phyloP scores from a whole-genome alignment of 2,329 filamentous ascomycete species.

The Drechslerella coelobrocha region DNA sequence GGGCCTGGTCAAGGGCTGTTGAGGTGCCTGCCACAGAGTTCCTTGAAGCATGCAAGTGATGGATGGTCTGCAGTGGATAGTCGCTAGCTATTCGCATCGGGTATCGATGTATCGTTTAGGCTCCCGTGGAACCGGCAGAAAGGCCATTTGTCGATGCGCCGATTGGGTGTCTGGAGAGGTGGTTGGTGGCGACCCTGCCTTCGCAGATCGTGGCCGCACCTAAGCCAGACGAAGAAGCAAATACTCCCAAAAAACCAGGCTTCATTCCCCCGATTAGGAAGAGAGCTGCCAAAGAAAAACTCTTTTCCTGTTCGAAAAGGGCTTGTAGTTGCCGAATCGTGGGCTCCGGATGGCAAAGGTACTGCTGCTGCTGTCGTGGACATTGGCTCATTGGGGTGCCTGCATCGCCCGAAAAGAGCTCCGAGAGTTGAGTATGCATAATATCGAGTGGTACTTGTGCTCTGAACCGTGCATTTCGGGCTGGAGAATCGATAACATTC shows the following conservation, averaged over 20 bases:
- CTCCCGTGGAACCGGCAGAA: background rate
- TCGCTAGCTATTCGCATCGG: conserved; percentile 2
- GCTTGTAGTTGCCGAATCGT: conserved; percentile 21
- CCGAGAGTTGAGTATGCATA: background rate
- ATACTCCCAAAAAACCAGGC: conserved; percentile 8
- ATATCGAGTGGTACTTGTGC: background rate
- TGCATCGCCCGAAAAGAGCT: background rate
- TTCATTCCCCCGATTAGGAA: conserved; percentile 10
- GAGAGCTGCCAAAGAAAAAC: conserved; percentile 4
- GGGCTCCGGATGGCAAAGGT: conserved; percentile 41
- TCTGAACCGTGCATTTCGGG: background rate
- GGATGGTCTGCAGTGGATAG: conserved; percentile 6
- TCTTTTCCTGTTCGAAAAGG: conserved; percentile 18
- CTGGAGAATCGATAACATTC: no score
- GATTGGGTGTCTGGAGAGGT: conserved; percentile 4
- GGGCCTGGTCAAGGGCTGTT: background rate
- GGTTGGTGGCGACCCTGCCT: conserved; percentile 23
- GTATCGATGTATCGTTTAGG: conserved; percentile 6
- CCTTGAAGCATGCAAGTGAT: background rate
- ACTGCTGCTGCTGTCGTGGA: background rate
- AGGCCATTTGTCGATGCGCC: background rate
- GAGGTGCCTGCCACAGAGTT: conserved; percentile 8
- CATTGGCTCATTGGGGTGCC: no score
- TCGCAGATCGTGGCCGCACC: conserved; percentile 33
- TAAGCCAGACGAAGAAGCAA: conserved; percentile 16